Base-by-base conservation (phyloP, 2,329 filamentous ascomycete genomes). In the Trichoderma guizhouense region DNA sequence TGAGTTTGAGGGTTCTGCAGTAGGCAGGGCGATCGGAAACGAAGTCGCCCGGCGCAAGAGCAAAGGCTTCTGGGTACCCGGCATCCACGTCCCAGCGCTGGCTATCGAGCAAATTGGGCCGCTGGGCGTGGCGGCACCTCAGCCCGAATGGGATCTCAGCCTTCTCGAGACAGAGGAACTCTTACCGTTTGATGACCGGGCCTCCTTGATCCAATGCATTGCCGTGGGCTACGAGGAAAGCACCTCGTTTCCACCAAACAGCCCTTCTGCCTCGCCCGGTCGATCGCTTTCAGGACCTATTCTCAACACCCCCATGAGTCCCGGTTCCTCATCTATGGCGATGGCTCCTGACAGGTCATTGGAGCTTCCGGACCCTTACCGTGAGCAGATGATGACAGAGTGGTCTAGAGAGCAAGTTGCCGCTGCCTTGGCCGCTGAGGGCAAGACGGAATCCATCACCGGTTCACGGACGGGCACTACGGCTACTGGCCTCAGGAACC, bases 371-470 rank as follows among this genome's bases (percentile, higher is more conserved):
- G 80, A 84, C 18, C 86, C 84, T 32, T 88, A 94, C 75, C 90
- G 87, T 74, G 93, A 96, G 73, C 88, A 93, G 75, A 93, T 98
- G 88, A 83, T 94, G 71, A 85, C 88, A 24, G 89, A 93, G 62
- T 98, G 95, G 95, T 92, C 90, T 51, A 90, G 91, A 77, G 94
- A 97, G 26, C 82, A 85, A 15, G 92, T 92, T 36, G 83, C 96
- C 67, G 88, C 90, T 12, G 86, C 88, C 47, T 86, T 93, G 63
- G 89, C 92, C 72, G 89, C 92, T 70, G 88, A 86, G 64, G 90
- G 90, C 76, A 93, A 91, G 76, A 89, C 92, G 0, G 88, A 89
- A 14, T 97, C 94, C 5, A 83, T 97, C 69, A 92, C 86, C 69
- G 94, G 93, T 26, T 97, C 94, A 3, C 90, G 89, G 74, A 86